Conservation (phyloP, 1,139 yeast genomes). For the Yamadazyma pseudoaaseri region DNA sequence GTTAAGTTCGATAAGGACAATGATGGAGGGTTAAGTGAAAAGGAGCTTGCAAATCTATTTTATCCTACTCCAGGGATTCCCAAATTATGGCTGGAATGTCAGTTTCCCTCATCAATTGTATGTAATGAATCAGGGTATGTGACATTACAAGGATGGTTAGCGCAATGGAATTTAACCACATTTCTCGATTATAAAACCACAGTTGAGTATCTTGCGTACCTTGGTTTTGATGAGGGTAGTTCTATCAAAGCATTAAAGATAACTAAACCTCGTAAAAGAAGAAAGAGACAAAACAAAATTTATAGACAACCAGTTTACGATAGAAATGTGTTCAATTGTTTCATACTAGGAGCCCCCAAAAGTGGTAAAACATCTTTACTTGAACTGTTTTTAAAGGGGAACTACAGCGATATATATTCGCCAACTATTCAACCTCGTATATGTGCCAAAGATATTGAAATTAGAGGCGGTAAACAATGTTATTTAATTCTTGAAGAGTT, state of each 20-base stretch:
- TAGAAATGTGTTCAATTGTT: constrained; percentile 88
- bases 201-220: constrained; percentile 80
- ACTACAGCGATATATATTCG: constrained; percentile 67
- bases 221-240: constrained; percentile 72
- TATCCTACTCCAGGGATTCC: constrained; percentile 94
- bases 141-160: constrained; percentile 95
- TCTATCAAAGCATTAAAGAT: constrained; percentile 63
- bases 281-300: constrained; percentile 61
- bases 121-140: constrained; percentile 87
- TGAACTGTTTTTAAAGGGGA: constrained; percentile 76
- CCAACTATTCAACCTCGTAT: constrained; percentile 81
- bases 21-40: constrained; percentile 87
- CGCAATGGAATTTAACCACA: constrained; percentile 97
- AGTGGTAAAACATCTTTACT: constrained; percentile 84
- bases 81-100: constrained; percentile 75
- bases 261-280: constrained; percentile 72
- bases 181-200: constrained; percentile 81
- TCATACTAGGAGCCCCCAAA: constrained; percentile 78
- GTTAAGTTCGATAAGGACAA: constrained; percentile 87
- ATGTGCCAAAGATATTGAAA: constrained; percentile 91
- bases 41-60: constrained; percentile 66
- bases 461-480: constrained; percentile 93
- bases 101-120: constrained; percentile 84
- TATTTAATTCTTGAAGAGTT: constrained; percentile 86
- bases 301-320: constrained; percentile 74